Evolutionary conservation across 1,284 basidiomycete species (phyloP).

Genomic region (Sanguinoderma infundibulare): DNA sequence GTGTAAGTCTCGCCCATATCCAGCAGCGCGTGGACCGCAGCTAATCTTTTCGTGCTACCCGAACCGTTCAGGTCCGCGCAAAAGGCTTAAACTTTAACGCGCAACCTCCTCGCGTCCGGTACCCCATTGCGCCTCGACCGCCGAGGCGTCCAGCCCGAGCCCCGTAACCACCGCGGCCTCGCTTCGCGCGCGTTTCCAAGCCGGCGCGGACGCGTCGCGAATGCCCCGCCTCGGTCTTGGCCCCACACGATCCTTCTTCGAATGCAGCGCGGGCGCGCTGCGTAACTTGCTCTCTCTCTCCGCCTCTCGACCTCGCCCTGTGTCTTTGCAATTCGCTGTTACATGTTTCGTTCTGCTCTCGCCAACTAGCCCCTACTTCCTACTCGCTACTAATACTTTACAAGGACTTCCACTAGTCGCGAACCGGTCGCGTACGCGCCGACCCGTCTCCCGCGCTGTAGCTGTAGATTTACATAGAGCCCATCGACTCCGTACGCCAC

Average conservation of each 20-base stretch:
- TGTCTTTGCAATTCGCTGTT: constrained; percentile 7
- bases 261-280: constrained; percentile 8
- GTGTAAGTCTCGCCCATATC: constrained; percentile 15
- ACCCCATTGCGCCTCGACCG: neutral
- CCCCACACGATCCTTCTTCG: neutral
- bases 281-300: neutral
- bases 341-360: constrained; percentile 15
- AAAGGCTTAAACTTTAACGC: constrained; percentile 1
- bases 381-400: neutral
- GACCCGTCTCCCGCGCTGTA: neutral
- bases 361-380: neutral
- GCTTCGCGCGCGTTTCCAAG: neutral
- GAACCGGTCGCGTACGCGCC: neutral
- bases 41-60: neutral
- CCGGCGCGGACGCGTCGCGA: neutral
- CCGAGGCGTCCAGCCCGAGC: neutral
- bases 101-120: neutral
- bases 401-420: neutral
- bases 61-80: constrained; percentile 7
- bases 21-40: neutral
- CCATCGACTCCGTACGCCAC: neutral
- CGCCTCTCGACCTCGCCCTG: neutral
- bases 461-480: neutral
- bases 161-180: neutral
- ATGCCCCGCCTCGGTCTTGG: neutral